These are phyloP conservation scores for Leptographium wingfieldii DNA, from an alignment of 2,329 filamentous ascomycete species.

Conservation along the genomic window DNA sequence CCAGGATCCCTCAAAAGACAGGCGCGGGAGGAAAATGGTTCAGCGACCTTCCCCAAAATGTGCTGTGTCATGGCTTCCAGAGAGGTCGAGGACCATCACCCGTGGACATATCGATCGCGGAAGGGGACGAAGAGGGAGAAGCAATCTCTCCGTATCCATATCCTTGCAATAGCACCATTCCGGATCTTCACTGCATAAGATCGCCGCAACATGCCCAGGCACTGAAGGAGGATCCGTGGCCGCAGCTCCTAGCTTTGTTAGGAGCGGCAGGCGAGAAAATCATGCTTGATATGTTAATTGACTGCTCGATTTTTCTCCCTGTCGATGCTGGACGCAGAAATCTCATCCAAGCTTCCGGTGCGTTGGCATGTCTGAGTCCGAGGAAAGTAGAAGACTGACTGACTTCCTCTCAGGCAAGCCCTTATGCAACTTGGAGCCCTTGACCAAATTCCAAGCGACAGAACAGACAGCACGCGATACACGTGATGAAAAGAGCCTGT, in stretches of 20 bases:
- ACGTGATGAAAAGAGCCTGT: conserved; percentile 23
- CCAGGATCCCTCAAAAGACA: conserved; percentile 36
- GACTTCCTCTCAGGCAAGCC: conserved; percentile 4
- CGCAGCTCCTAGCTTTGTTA: conserved; percentile 57
- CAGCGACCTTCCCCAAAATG: conserved; percentile 4
- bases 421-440: conserved; percentile 2
- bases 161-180: conserved; percentile 30
- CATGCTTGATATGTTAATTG: conserved; percentile 64
- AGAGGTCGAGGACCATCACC: conserved; percentile 21
- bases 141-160: background rate
- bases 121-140: background rate
- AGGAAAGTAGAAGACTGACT: background rate
- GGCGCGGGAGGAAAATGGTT: background rate
- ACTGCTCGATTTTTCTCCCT: conserved; percentile 62
- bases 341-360: conserved; percentile 69
- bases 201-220: conserved; percentile 58
- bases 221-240: conserved; percentile 64
- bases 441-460: background rate
- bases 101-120: background rate
- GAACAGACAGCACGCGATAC: background rate
- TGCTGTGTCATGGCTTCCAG: conserved; percentile 76
- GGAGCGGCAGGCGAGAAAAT: conserved; percentile 64
- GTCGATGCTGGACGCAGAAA: conserved; percentile 49
- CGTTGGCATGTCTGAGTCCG: conserved; percentile 11
- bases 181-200: conserved; percentile 50